A percentile compares a stretch with the other conserved stretches of the same genome.
Evolutionary conservation across 108 stramenopile genomes (phyloP).

Genomic region (Phaeodactylum tricornutum): DNA sequence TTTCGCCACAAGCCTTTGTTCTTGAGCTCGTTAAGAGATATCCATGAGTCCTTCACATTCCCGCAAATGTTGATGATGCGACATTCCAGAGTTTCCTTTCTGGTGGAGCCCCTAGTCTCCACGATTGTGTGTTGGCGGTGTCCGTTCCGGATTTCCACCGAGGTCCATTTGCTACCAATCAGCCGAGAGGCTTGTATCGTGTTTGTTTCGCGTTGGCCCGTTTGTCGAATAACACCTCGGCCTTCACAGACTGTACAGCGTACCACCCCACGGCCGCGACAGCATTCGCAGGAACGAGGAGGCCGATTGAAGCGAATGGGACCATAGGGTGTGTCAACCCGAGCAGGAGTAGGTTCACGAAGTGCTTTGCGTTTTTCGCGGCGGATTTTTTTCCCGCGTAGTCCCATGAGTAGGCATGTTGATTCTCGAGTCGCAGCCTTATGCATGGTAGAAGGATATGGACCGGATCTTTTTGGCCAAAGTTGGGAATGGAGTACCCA

Average conservation of each 20-base stretch:
- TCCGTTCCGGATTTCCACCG: slow-evolving; percentile 5
- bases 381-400: slow-evolving; percentile 4
- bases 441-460: too few relatives aligned
- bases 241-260: slow-evolving; percentile 8
- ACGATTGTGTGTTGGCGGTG: slow-evolving; percentile 5
- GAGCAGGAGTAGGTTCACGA: not conserved
- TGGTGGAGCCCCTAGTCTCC: not conserved
- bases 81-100: slow-evolving; percentile 3
- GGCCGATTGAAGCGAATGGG: slow-evolving; percentile 4
- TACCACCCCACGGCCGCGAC: slow-evolving; percentile 1
- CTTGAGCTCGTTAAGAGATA: slow-evolving; percentile 3
- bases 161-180: slow-evolving; percentile 2
- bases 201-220: slow-evolving; percentile 2
- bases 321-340: slow-evolving; percentile 4
- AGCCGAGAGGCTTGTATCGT: not conserved
- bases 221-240: not conserved
- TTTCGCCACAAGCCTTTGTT: slow-evolving; percentile 6
- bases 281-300: not conserved
- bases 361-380: slow-evolving; percentile 5
- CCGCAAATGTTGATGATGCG: slow-evolving; percentile 9
- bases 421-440: too few relatives aligned
- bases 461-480: too few relatives aligned
- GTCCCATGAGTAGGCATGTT: slow-evolving; percentile 5
- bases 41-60: slow-evolving; percentile 2
- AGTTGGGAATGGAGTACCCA: too few relatives aligned